phyloP scores from a whole-genome alignment of 768 basidiomycete species.

The Phanerodontia chrysosporium region DNA sequence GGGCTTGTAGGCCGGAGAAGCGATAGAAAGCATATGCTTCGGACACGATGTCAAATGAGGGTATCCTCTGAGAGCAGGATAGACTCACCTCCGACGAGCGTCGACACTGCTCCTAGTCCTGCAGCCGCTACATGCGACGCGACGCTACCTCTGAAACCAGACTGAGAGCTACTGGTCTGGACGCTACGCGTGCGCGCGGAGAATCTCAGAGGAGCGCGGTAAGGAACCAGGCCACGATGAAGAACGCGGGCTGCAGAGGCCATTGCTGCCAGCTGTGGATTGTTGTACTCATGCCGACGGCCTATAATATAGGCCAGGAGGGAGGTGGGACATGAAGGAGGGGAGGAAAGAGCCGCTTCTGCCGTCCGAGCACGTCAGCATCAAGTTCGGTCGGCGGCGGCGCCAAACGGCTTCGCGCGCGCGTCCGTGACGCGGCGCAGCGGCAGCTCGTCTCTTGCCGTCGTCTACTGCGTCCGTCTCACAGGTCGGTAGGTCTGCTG shows the following conservation, averaged over 20 bases:
- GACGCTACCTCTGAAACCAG: background rate
- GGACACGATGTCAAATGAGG: no score
- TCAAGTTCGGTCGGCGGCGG: background rate
- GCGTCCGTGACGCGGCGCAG: no score
- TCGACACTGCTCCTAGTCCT: constrained; percentile 25
- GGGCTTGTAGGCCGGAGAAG: constrained; percentile 35
- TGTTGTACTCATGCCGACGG: background rate
- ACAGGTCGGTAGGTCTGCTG: no score
- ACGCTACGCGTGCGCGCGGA: background rate
- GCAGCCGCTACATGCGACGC: constrained; percentile 25
- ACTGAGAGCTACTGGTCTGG: background rate
- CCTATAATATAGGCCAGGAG: background rate
- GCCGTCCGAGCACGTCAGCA: background rate
- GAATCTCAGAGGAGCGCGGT: background rate
- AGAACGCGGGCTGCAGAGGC: background rate
- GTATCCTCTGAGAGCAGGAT: background rate
- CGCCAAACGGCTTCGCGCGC: background rate
- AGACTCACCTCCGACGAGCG: constrained; percentile 24
- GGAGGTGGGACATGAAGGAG: background rate
- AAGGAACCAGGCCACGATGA: background rate
- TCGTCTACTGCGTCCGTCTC: no score
- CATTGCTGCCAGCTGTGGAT: background rate
- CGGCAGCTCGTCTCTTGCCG: no score
- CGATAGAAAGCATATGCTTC: constrained; percentile 41
- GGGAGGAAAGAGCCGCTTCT: background rate